Percentiles rank a stretch among this genome's conserved stretches.
Conservation (phyloP, 345 rosid species). For the Turritis glabra region DNA sequence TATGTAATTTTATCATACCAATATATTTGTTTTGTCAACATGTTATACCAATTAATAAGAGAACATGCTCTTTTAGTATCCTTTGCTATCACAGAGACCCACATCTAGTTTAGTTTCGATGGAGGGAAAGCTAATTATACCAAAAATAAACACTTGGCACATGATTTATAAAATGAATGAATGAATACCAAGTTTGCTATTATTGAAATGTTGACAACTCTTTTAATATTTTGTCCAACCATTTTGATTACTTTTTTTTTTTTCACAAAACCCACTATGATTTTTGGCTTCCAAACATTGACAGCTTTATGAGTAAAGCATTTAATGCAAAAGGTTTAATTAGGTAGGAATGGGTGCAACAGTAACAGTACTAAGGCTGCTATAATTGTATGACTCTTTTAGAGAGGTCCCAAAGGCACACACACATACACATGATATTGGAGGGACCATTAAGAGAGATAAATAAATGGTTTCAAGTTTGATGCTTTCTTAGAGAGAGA, state of each 20-base stretch:
- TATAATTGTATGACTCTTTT: conserved; percentile 29
- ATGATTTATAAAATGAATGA: conserved; percentile 12
- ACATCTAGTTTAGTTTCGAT: conserved; percentile 5
- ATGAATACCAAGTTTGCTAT: conserved; percentile 10
- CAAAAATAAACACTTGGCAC: conserved; percentile 6
- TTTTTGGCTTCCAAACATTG: conserved; percentile 23
- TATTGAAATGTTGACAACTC: not conserved
- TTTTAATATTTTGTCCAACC: conserved; percentile 4
- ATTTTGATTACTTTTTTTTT: not conserved
- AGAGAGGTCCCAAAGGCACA: conserved; percentile 35
- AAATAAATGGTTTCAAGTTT: too few species aligned
- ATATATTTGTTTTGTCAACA: too few species aligned
- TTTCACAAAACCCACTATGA: not conserved
- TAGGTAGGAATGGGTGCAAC: conserved; percentile 36
- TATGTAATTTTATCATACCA: not conserved
- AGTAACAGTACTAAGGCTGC: conserved; percentile 38
- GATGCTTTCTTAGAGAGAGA: too few species aligned
- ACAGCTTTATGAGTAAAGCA: conserved; percentile 26
- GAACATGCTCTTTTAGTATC: not conserved
- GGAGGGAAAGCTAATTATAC: conserved; percentile 24
- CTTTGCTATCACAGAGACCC: conserved; percentile 21
- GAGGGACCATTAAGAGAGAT: conserved; percentile 27
- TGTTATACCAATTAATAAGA: not conserved
- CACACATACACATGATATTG: conserved; percentile 25
- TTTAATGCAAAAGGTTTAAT: conserved; percentile 18